Base-by-base conservation (phyloP, 2,329 filamentous ascomycete genomes). In the Cryphonectria radicalis region DNA sequence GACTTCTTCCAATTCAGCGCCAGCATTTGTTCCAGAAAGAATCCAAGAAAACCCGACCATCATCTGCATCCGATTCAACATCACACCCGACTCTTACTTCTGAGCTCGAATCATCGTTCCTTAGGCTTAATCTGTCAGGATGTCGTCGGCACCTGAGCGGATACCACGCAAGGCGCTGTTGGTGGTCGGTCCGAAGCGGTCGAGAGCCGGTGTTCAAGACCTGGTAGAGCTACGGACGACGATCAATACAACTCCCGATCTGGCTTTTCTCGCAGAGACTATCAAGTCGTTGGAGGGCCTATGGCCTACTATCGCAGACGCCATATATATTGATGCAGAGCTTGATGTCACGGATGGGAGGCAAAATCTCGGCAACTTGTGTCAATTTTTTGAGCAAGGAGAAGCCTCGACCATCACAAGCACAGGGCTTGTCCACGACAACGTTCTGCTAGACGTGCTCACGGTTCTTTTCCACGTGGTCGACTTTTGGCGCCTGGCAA, bases 401-500 rank as follows among this genome's bases (percentile, higher is more conserved):
- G 35, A 42, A 17, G 10, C 37, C 60, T 37, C 11, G 25, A 6
- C 57, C 14, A 40, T 14, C 60, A 40, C 14, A 40, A 5, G 32
- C 19, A 63, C 14, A 35, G 60, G 37, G 13, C 32, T 4, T 8
- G 7, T 2, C 13, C 32, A 63, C 59, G 28, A 55, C 19, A 70
- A 60, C 19, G 65, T 62, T n/a, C 40, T 55, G 17, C 37, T 66
- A 19, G 68, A 59, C 14, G 40, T 50, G 17, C 28, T 70, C 19
- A 70, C 68, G 3, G 63, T 70, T 10, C n/a, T 66, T 25, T 60
- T 37, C 8, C 68, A 70, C 8, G 7, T 70, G 43, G 68, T 70
- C 55, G 69, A 70, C 43, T 42, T 63, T 10, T 32, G 42, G 19
- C 50, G 43, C n/a, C 32, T 70, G 55, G 35, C 46, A 3, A 63